Conservation (phyloP, 202 grass and related monocot genomes). For the Digitaria exilis region DNA sequence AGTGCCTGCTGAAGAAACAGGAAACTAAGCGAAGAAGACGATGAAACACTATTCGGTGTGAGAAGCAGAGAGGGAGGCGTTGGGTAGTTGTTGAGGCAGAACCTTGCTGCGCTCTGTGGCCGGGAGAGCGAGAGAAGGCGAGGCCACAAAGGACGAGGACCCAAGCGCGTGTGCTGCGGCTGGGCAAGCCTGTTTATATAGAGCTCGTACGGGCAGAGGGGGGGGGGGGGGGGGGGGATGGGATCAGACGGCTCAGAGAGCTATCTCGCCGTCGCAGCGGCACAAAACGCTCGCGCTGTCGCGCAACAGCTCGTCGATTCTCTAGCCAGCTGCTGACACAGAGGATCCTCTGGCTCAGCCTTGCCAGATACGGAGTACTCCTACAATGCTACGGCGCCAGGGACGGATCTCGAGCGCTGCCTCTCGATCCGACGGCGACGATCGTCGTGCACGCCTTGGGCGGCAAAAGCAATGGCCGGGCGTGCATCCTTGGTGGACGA, state of each 20-base stretch:
- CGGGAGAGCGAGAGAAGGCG: neutral
- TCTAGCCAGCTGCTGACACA: neutral
- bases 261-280: neutral
- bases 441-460: neutral
- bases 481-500: neutral
- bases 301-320: neutral
- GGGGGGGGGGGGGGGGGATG: too few relatives aligned
- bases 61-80: neutral
- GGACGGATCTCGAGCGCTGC: neutral
- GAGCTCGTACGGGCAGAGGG: slow-evolving; percentile 2
- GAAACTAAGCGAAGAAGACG: neutral
- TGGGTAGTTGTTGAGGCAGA: slow-evolving; percentile 46
- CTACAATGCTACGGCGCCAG: neutral
- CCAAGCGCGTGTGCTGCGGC: slow-evolving; percentile 12
- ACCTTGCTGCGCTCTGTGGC: slow-evolving; percentile 43
- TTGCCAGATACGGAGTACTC: neutral
- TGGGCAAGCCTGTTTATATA: slow-evolving; percentile 42
- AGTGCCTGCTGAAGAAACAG: slow-evolving; percentile 1
- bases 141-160: slow-evolving; percentile 24
- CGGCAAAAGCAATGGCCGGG: neutral
- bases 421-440: slow-evolving; percentile 13
- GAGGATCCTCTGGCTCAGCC: neutral
- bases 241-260: neutral
- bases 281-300: neutral
- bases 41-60: neutral